Evolutionary conservation across 129 eudicot species (phyloP), one percentile per base, ranked within the genome.

Genomic region (Lonicera japonica): DNA sequence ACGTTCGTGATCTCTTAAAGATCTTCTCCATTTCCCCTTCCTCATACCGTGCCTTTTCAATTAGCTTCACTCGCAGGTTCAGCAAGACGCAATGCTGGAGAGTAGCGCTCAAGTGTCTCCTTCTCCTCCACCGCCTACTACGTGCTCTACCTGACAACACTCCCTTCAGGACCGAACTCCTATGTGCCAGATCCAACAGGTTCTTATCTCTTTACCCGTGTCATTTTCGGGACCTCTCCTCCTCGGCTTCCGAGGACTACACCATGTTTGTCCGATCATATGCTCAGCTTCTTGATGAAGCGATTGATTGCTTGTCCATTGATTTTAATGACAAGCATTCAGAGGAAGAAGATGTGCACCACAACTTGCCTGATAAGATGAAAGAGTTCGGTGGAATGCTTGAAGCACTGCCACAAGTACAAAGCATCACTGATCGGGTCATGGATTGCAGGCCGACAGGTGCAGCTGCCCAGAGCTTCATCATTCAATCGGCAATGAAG

Each of bases 101-200:
- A 46, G 96, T 84, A 15, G 89, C 96, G 10, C 66, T 88, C 20
- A 88, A 84, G 68, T 88, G 92, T 14, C 68, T 88, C 2, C 62
- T 79, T 54, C 89, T 88, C 62, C 88, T 88, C 59, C 96, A 88
- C 51, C 84, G 92, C 46, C 73, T 83, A 60, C 82, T 83, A 13
- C 78, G 82, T 2, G 70, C 87, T 36, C 63, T 80, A 46, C 86
- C 89, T 0, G 74, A 74, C 10, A 51, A 75, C 36, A 73, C 64
- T 70, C 77, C 64, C 12, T 78, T 87, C 14, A 66, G 82, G 25
- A 56, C 77, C 14, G 86, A 88, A 25, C 84, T 88, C 63, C 52
- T 78, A 5, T 79, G 82, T 83, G 54, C 76, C 3, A 81, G 89
- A 29, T 68, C 92, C 65, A 71, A 69, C 8, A 84, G 78, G 2